Evolutionary conservation across 495 filamentous ascomycete species (phyloP).

Genomic region (Trichoderma virens): DNA sequence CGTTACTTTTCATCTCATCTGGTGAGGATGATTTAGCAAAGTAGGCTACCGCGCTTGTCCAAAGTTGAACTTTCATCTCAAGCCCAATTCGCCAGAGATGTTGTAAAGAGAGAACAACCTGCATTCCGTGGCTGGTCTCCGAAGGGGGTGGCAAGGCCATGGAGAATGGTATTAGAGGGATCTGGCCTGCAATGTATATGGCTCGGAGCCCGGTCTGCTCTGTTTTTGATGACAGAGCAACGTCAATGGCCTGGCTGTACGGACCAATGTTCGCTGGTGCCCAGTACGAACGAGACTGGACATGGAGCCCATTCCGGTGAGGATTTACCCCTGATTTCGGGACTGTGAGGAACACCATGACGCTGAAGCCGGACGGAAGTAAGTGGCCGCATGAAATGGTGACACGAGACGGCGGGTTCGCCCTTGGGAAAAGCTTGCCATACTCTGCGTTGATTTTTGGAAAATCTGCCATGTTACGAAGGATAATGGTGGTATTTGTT

Average conservation of each 20-base stretch:
- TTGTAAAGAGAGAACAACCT: constrained; percentile 60
- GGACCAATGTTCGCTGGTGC: constrained; percentile 97
- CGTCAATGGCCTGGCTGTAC: constrained; percentile 81
- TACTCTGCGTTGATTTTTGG: constrained; percentile 65
- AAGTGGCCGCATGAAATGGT: constrained; percentile 68
- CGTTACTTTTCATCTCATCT: constrained; percentile 13
- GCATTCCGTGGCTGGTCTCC: constrained; percentile 17
- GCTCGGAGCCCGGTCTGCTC: constrained; percentile 14
- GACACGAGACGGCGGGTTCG: constrained; percentile 78
- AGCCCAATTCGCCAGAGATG: constrained; percentile 81
- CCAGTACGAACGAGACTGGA: constrained; percentile 94
- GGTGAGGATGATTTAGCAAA: constrained; percentile 29
- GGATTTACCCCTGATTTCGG: constrained; percentile 16
- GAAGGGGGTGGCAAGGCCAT: constrained; percentile 53
- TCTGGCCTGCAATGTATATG: constrained; percentile 71
- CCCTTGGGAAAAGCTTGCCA: constrained; percentile 54
- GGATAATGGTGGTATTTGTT: constrained; percentile 64
- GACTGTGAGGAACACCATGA: constrained; percentile 44
- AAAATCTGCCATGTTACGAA: constrained; percentile 77
- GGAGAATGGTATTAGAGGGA: constrained; percentile 73
- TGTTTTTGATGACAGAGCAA: constrained; percentile 33
- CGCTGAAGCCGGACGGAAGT: constrained; percentile 43
- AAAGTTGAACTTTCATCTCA: constrained; percentile 64
- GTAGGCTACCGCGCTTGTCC: constrained; percentile 66
- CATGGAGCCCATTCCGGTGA: constrained; percentile 62